phyloP scores from a whole-genome alignment of 495 filamentous ascomycete species.

The Platismatia glauca region DNA sequence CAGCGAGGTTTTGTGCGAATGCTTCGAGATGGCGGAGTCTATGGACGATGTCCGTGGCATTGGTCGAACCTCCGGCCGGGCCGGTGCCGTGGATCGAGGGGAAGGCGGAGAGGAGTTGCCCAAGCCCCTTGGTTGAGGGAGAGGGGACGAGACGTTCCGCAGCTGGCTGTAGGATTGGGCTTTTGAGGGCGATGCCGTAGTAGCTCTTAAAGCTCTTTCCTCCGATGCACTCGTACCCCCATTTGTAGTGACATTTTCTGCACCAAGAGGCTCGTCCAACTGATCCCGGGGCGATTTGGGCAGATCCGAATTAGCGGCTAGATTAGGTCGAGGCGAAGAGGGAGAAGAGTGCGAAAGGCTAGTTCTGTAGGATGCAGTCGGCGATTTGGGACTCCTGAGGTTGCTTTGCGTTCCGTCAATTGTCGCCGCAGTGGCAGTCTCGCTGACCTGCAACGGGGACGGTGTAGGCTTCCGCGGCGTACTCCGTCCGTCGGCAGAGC shows the following conservation, averaged over 20 bases:
- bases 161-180: slow-evolving; percentile 22
- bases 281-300: slow-evolving; percentile 21
- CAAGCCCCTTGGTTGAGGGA: slow-evolving; percentile 12
- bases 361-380: not conserved
- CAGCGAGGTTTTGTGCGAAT: slow-evolving; percentile 55
- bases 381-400: slow-evolving; percentile 15
- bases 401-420: not conserved
- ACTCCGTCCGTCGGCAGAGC: slow-evolving; percentile 5
- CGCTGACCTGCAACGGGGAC: slow-evolving; percentile 40
- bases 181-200: slow-evolving; percentile 18
- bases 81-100: slow-evolving; percentile 18
- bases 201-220: not conserved
- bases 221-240: slow-evolving; percentile 3
- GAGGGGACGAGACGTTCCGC: slow-evolving; percentile 23
- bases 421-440: slow-evolving; percentile 38
- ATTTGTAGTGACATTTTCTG: slow-evolving; percentile 9
- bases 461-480: slow-evolving; percentile 13
- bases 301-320: slow-evolving; percentile 4
- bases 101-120: slow-evolving; percentile 25
- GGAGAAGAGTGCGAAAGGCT: slow-evolving; percentile 15
- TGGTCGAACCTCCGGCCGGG: slow-evolving; percentile 34
- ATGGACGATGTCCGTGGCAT: slow-evolving; percentile 83
- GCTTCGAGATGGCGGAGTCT: slow-evolving; percentile 84
- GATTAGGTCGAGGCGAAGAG: slow-evolving; percentile 14
- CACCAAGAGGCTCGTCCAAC: slow-evolving; percentile 11